phyloP scores from a whole-genome alignment of 305 asterid genomes.

The Petunia hybrid region DNA sequence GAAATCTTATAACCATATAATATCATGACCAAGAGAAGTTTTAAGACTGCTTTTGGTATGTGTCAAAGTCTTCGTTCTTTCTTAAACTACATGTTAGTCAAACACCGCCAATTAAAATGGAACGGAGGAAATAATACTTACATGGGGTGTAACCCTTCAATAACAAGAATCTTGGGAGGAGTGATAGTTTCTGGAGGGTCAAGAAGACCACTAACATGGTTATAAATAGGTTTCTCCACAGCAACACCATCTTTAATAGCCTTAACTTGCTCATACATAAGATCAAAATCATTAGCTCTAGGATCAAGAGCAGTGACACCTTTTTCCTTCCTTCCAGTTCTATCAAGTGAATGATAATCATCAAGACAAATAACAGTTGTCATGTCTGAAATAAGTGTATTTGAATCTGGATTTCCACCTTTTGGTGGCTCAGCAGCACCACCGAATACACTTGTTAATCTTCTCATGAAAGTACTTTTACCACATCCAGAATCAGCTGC shows the following conservation, averaged over 20 bases:
- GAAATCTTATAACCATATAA: no score
- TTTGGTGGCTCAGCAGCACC: slow-evolving; percentile 98
- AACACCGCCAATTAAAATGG: background rate
- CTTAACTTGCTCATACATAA: slow-evolving; percentile 92
- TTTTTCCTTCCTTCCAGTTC: slow-evolving; percentile 88
- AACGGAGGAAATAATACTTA: slow-evolving; percentile 43
- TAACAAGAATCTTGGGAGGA: slow-evolving; percentile 96
- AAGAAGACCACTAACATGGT: slow-evolving; percentile 84
- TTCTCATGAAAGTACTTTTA: slow-evolving; percentile 97
- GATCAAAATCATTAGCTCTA: slow-evolving; percentile 83
- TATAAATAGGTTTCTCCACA: slow-evolving; percentile 87
- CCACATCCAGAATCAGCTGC: slow-evolving; percentile 99
- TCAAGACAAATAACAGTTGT: slow-evolving; percentile 96
- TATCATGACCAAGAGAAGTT: no score
- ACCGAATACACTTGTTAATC: slow-evolving; percentile 95
- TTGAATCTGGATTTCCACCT: slow-evolving; percentile 98
- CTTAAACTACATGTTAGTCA: background rate
- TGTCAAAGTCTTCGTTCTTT: no score
- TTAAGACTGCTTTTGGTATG: background rate
- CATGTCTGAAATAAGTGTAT: slow-evolving; percentile 85
- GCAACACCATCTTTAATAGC: slow-evolving; percentile 77
- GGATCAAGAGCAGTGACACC: slow-evolving; percentile 99
- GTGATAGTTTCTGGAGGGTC: slow-evolving; percentile 91
- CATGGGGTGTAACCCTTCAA: slow-evolving; percentile 99
- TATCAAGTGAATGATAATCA: slow-evolving; percentile 93